Percentiles rank a stretch among this genome's conserved stretches.
phyloP scores from a whole-genome alignment of 495 filamentous ascomycete species.

The Penicillium lagena region DNA sequence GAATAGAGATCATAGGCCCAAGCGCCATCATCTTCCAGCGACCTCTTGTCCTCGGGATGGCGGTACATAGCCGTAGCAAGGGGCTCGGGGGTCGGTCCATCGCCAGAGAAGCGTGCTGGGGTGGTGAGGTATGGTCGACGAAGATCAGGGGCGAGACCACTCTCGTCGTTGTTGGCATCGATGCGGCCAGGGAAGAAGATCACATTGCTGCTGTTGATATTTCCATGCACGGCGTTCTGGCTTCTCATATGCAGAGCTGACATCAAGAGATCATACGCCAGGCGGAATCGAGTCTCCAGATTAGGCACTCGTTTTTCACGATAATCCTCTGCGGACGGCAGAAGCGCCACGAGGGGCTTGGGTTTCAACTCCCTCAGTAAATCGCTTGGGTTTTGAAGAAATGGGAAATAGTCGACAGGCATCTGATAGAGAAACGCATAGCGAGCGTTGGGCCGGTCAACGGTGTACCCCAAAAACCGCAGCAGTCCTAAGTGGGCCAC shows the following conservation, averaged over 20 bases:
- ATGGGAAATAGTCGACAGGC: conserved; percentile 51
- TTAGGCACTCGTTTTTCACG: conserved; percentile 41
- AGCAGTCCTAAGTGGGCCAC: conserved; percentile 56
- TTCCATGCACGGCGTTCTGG: conserved; percentile 70
- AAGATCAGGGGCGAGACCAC: conserved; percentile 48
- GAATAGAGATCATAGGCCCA: conserved; percentile 78
- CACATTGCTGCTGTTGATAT: conserved; percentile 74
- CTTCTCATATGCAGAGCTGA: conserved; percentile 71
- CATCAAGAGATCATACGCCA: conserved; percentile 73
- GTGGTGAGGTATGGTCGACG: conserved; percentile 72
- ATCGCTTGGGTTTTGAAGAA: conserved; percentile 38
- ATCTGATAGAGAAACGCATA: conserved; percentile 82
- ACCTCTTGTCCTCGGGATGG: conserved; percentile 68
- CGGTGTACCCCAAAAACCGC: conserved; percentile 75
- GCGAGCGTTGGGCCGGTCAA: conserved; percentile 69
- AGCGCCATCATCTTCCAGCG: conserved; percentile 41
- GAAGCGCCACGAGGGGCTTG: conserved; percentile 41
- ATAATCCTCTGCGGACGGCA: conserved; percentile 40
- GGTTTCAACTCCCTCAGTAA: conserved; percentile 34
- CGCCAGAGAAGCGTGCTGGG: conserved; percentile 72
- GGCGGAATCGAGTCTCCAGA: conserved; percentile 74
- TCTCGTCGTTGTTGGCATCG: conserved; percentile 32
- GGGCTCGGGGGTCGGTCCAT: conserved; percentile 46
- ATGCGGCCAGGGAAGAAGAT: conserved; percentile 60
- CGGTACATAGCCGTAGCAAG: conserved; percentile 62